Percentiles rank a stretch among this genome's conserved stretches.
Evolutionary conservation across 805 yeast species (phyloP).

Genomic region (Wickerhamomyces bovis): DNA sequence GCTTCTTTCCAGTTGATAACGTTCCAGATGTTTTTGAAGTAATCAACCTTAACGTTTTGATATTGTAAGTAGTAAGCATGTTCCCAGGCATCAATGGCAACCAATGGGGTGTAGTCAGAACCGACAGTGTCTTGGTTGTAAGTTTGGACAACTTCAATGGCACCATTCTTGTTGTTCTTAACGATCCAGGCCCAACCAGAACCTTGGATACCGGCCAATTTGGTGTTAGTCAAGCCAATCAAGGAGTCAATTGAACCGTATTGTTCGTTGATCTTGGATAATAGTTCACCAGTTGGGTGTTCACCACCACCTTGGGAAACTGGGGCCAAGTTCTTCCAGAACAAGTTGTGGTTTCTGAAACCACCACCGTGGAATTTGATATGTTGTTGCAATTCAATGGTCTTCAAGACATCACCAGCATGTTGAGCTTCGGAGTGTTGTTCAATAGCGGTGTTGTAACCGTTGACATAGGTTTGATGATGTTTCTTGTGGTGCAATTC

Average conservation of each 20-base stretch:
- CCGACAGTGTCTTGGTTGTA: conserved; percentile 86
- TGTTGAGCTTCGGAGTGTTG: conserved; percentile 61
- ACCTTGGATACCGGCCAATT: conserved; percentile 86
- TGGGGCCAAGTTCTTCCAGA: conserved; percentile 88
- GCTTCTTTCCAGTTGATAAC: conserved; percentile 94
- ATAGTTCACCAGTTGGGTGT: conserved; percentile 48
- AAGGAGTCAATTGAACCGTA: conserved; percentile 72
- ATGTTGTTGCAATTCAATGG: conserved; percentile 60
- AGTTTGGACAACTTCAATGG: conserved; percentile 74
- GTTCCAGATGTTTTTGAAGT: conserved; percentile 92
- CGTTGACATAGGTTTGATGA: conserved; percentile 87
- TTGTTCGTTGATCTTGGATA: conserved; percentile 51
- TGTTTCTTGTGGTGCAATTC: conserved; percentile 85
- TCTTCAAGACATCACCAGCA: conserved; percentile 51
- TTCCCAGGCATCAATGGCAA: conserved; percentile 96
- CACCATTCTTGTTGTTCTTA: conserved; percentile 69
- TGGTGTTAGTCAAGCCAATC: conserved; percentile 54
- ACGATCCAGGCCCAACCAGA: conserved; percentile 94
- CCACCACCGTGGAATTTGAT: conserved; percentile 95
- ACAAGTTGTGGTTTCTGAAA: conserved; percentile 74
- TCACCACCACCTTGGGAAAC: conserved; percentile 70
- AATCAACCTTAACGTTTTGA: conserved; percentile 85
- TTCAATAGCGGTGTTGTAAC: conserved; percentile 74
- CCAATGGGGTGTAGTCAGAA: conserved; percentile 54
- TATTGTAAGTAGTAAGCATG: conserved; percentile 94